Conservation (phyloP, 2,329 filamentous ascomycete species). For the Phialocephala subalpina region DNA sequence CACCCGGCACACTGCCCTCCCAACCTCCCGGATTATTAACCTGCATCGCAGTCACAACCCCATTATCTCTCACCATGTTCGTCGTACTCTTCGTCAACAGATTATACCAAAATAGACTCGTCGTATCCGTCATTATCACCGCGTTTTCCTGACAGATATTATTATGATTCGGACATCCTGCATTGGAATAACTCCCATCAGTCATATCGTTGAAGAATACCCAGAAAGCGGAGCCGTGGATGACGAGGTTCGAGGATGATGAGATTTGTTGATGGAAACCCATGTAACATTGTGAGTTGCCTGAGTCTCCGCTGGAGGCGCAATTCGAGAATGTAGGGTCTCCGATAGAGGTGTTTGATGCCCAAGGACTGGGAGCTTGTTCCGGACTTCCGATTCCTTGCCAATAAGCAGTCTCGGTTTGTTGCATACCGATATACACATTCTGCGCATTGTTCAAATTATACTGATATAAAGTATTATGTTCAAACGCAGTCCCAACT, state of each 20-base stretch:
- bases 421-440: constrained; percentile 26
- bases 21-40: constrained; percentile 4
- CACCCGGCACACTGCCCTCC: constrained; percentile 5
- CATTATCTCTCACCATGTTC: constrained; percentile 14
- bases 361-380: constrained; percentile 50
- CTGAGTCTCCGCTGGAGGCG: constrained; percentile 20
- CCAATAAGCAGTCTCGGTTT: constrained; percentile 31
- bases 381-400: constrained; percentile 43
- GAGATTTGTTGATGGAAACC: constrained; percentile 37
- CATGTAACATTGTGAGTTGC: constrained; percentile 41
- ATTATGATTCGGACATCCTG: constrained; percentile 4
- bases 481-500: constrained; percentile 57
- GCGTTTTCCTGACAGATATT: constrained; percentile 41
- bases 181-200: constrained; percentile 7
- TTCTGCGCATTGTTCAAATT: constrained; percentile 40
- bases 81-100: constrained; percentile 10
- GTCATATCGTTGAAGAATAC: constrained; percentile 44
- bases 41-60: not conserved
- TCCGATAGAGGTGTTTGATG: constrained; percentile 35
- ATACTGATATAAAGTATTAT: constrained; percentile 45
- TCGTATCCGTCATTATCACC: not conserved
- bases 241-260: constrained; percentile 39
- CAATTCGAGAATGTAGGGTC: constrained; percentile 45
- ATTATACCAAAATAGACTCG: constrained; percentile 8
- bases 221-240: constrained; percentile 47